phyloP scores from a whole-genome alignment of 2,329 filamentous ascomycete genomes.

The Monosporascus sp. region DNA sequence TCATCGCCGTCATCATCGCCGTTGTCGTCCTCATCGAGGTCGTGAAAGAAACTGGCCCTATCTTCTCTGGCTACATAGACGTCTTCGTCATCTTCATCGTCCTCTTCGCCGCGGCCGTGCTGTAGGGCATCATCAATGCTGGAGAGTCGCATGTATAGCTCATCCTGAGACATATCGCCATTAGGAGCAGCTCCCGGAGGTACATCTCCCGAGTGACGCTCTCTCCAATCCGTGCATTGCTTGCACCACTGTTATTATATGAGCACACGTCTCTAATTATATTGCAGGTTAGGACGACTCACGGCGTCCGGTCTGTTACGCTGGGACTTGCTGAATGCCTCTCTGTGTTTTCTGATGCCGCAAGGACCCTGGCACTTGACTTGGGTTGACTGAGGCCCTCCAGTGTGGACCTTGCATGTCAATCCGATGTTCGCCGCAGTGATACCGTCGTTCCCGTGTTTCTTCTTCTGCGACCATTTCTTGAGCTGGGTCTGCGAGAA shows the following conservation, averaged over 20 bases:
- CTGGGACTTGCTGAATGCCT: constrained; percentile 31
- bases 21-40: background rate
- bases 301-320: constrained; percentile 24
- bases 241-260: constrained; percentile 28
- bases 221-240: constrained; percentile 29
- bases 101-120: background rate
- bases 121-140: background rate
- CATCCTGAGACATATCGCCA: constrained; percentile 2
- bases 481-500: constrained; percentile 27
- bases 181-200: constrained; percentile 17
- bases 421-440: constrained; percentile 19
- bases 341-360: constrained; percentile 14
- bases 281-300: constrained; percentile 8
- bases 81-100: constrained; percentile 1
- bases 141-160: background rate
- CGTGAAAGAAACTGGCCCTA: background rate
- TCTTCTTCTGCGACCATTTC: constrained; percentile 17
- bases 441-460: constrained; percentile 5
- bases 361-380: constrained; percentile 30
- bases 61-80: no score
- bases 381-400: constrained; percentile 5
- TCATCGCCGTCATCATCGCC: constrained; percentile 1
- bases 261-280: constrained; percentile 2
- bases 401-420: constrained; percentile 24
- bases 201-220: constrained; percentile 18